Evolutionary conservation across 768 basidiomycete genomes (phyloP).

Genomic region (Lactifluus subvellereus): DNA sequence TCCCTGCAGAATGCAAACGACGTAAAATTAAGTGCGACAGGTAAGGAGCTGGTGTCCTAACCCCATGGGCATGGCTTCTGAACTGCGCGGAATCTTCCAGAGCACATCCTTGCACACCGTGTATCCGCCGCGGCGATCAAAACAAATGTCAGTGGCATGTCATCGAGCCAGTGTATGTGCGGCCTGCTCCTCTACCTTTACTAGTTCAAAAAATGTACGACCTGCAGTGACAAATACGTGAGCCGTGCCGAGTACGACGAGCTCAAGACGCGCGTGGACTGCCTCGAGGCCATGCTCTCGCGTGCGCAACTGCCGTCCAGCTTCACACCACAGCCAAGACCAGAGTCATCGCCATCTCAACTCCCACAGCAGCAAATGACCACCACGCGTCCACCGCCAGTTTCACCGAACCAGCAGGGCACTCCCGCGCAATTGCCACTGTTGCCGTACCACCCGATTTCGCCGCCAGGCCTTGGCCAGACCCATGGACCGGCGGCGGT

Average conservation of each 20-base stretch:
- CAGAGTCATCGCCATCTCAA: conserved; percentile 11
- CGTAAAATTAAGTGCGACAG: conserved; percentile 88
- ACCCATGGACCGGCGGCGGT: neutral
- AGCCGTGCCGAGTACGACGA: conserved; percentile 72
- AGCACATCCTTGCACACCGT: conserved; percentile 76
- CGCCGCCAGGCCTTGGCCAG: conserved; percentile 1
- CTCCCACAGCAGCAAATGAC: neutral
- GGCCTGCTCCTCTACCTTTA: conserved; percentile 17
- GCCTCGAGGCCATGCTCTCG: conserved; percentile 50
- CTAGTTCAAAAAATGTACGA: conserved; percentile 8
- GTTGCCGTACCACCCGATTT: conserved; percentile 13
- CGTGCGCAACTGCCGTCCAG: conserved; percentile 29
- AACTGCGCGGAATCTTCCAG: conserved; percentile 36
- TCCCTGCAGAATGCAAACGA: conserved; percentile 65
- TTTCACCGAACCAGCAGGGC: neutral
- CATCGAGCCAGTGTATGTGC: conserved; percentile 70
- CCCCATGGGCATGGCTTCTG: conserved; percentile 14
- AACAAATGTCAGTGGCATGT: conserved; percentile 79
- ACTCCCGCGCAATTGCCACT: neutral
- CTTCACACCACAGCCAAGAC: conserved; percentile 1
- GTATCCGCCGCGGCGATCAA: conserved; percentile 73
- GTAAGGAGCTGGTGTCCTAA: conserved; percentile 34
- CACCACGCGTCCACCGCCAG: neutral
- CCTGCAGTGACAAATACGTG: conserved; percentile 69
- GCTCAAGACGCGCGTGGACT: conserved; percentile 57